Evolutionary conservation across 768 basidiomycete genomes (phyloP).

Genomic region (Xerocomellus dryophilus): DNA sequence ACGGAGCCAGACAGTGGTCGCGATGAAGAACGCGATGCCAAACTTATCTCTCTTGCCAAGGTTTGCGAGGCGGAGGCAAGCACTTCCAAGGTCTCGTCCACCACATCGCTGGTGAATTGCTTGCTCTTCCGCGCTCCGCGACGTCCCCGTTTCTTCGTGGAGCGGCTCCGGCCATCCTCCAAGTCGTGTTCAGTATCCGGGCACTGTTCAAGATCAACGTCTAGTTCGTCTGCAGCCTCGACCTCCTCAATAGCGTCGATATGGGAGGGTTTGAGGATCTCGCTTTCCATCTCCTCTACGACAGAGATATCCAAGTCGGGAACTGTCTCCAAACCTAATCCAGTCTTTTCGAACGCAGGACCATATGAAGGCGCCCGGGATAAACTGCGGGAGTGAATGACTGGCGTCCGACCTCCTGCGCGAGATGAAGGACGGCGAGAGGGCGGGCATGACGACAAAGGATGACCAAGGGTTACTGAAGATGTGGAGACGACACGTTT

Average conservation of each 20-base stretch:
- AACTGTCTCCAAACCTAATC: slow-evolving; percentile 48
- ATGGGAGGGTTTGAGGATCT: slow-evolving; percentile 22
- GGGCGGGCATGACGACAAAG: slow-evolving; percentile 59
- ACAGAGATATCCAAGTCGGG: slow-evolving; percentile 44
- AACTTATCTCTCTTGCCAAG: slow-evolving; percentile 80
- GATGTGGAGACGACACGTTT: slow-evolving; percentile 56
- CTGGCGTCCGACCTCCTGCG: slow-evolving; percentile 54
- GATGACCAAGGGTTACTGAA: slow-evolving; percentile 58
- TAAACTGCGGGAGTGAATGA: slow-evolving; percentile 51
- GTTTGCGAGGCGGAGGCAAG: slow-evolving; percentile 79
- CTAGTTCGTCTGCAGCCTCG: slow-evolving; percentile 35
- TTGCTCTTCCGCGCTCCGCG: slow-evolving; percentile 82
- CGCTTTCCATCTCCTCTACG: slow-evolving; percentile 43
- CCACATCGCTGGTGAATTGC: slow-evolving; percentile 21
- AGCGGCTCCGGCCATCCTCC: slow-evolving; percentile 45
- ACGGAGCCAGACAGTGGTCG: slow-evolving; percentile 19
- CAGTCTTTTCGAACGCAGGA: slow-evolving; percentile 42
- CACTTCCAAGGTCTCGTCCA: slow-evolving; percentile 60
- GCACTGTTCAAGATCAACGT: slow-evolving; percentile 14
- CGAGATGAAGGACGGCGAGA: slow-evolving; percentile 73
- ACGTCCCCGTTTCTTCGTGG: slow-evolving; percentile 77
- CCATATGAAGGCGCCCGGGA: slow-evolving; percentile 64
- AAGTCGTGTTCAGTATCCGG: slow-evolving; percentile 28
- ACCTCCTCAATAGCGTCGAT: slow-evolving; percentile 39
- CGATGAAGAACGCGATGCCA: slow-evolving; percentile 52